Conservation (phyloP, 2,329 filamentous ascomycete species). For the Cytospora schulzeri region DNA sequence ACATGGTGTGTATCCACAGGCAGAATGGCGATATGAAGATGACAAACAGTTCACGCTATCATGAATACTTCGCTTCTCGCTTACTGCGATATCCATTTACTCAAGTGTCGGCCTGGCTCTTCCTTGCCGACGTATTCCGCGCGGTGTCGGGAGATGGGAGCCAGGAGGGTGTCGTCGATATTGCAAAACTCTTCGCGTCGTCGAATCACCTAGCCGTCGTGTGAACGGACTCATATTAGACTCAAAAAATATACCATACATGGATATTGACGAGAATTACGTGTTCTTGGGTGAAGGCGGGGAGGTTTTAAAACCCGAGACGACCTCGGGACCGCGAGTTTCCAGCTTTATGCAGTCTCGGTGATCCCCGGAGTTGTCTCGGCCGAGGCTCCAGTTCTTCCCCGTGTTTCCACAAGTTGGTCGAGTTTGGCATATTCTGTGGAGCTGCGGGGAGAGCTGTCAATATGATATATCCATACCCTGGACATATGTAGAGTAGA, state of each 20-base stretch:
- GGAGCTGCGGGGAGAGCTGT: slow-evolving; percentile 6
- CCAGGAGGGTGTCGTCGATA: slow-evolving; percentile 13
- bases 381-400: background rate
- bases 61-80: background rate
- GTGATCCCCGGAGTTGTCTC: background rate
- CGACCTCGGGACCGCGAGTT: too few species aligned
- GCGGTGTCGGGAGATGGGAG: background rate
- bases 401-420: background rate
- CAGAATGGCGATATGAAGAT: background rate
- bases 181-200: background rate
- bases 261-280: background rate
- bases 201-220: background rate
- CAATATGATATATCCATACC: background rate
- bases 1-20: background rate
- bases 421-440: slow-evolving; percentile 17
- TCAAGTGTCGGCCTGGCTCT: slow-evolving; percentile 1
- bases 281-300: background rate
- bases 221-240: background rate
- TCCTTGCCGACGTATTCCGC: slow-evolving; percentile 8
- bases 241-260: background rate
- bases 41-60: background rate
- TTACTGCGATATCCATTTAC: background rate
- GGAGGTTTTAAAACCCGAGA: background rate
- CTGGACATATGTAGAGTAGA: background rate
- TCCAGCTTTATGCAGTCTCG: background rate